These are phyloP conservation scores for Amyloporia xantha DNA, from an alignment of 768 basidiomycete species.

Conservation along the genomic window DNA sequence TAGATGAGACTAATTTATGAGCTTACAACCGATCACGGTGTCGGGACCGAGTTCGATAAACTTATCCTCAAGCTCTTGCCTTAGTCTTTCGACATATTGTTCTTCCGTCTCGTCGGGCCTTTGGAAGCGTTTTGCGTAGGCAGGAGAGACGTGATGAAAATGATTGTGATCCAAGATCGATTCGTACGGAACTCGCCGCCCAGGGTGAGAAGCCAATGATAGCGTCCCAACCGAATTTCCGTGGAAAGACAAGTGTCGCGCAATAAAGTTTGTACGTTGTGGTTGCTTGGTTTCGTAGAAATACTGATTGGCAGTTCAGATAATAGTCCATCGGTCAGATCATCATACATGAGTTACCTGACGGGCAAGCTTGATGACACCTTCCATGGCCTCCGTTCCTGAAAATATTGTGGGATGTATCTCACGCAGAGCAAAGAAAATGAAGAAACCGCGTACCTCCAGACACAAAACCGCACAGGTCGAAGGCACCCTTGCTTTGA, in stretches of 20 bases:
- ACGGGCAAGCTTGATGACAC: slow-evolving; percentile 73
- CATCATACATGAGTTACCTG: slow-evolving; percentile 48
- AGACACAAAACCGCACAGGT: slow-evolving; percentile 61
- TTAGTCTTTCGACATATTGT: slow-evolving; percentile 71
- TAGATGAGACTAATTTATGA: slow-evolving; percentile 4
- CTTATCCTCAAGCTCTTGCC: slow-evolving; percentile 79
- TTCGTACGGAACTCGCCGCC: slow-evolving; percentile 62
- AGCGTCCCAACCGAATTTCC: slow-evolving; percentile 76
- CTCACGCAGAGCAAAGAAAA: too few relatives aligned
- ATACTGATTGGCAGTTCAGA: slow-evolving; percentile 41
- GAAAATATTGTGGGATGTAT: too few relatives aligned
- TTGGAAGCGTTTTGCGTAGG: slow-evolving; percentile 78
- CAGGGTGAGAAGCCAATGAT: slow-evolving; percentile 59
- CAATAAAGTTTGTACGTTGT: slow-evolving; percentile 73
- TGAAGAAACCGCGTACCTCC: slow-evolving; percentile 68
- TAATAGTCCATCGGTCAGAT: not conserved
- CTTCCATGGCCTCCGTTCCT: slow-evolving; percentile 91
- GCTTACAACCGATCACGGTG: slow-evolving; percentile 76
- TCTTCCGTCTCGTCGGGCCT: slow-evolving; percentile 63
- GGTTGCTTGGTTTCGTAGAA: slow-evolving; percentile 63
- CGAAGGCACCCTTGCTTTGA: slow-evolving; percentile 69
- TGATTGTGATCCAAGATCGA: slow-evolving; percentile 54
- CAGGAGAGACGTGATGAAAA: slow-evolving; percentile 86
- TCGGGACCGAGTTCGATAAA: slow-evolving; percentile 77
- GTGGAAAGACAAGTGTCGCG: slow-evolving; percentile 72